phyloP scores from a whole-genome alignment of 2,329 filamentous ascomycete species.

The Lecanosticta acicola region DNA sequence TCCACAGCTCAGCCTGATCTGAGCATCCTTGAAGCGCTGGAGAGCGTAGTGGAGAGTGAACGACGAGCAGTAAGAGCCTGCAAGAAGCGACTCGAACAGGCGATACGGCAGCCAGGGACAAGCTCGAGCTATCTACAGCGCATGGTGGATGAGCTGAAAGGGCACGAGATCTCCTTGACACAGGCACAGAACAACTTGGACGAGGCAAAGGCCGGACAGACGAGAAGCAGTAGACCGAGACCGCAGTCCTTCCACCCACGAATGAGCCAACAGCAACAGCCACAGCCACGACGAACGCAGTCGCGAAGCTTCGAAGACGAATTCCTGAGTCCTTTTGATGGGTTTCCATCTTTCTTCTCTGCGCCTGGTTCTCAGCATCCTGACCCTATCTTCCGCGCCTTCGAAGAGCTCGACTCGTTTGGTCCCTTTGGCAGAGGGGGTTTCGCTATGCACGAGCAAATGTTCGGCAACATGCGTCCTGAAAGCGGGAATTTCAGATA shows the following conservation, averaged over 20 bases:
- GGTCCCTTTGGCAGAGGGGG: slow-evolving; percentile 7
- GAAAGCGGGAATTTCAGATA: slow-evolving; percentile 14
- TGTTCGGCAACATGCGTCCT: slow-evolving; percentile 12
- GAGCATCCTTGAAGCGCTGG: slow-evolving; percentile 17
- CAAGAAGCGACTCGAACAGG: slow-evolving; percentile 24
- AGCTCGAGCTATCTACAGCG: slow-evolving; percentile 20
- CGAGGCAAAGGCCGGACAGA: slow-evolving; percentile 11
- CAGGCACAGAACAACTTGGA: slow-evolving; percentile 13
- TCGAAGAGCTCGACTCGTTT: slow-evolving; percentile 16
- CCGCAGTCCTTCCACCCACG: slow-evolving; percentile 9
- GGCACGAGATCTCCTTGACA: slow-evolving; percentile 17
- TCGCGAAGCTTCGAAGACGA: slow-evolving; percentile 12
- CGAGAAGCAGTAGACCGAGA: slow-evolving; percentile 9
- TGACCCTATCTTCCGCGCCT: slow-evolving; percentile 18
- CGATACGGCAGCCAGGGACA: slow-evolving; percentile 20
- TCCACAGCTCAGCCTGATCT: slow-evolving; percentile 8
- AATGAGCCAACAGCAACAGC: slow-evolving; percentile 4
- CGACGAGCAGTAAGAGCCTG: slow-evolving; percentile 17
- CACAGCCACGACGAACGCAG: slow-evolving; percentile 4
- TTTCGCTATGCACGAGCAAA: slow-evolving; percentile 13
- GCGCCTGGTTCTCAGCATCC: slow-evolving; percentile 5
- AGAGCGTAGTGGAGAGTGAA: slow-evolving; percentile 23
- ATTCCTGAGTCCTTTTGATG: slow-evolving; percentile 15
- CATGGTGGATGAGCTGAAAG: slow-evolving; percentile 24
- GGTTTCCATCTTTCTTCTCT: slow-evolving; percentile 7